A percentile compares a stretch with the other conserved stretches of the same genome.
These are phyloP conservation scores for Backusella tuberculispora DNA, from an alignment of 192 early-diverging fungal species.

Conservation along the genomic window DNA sequence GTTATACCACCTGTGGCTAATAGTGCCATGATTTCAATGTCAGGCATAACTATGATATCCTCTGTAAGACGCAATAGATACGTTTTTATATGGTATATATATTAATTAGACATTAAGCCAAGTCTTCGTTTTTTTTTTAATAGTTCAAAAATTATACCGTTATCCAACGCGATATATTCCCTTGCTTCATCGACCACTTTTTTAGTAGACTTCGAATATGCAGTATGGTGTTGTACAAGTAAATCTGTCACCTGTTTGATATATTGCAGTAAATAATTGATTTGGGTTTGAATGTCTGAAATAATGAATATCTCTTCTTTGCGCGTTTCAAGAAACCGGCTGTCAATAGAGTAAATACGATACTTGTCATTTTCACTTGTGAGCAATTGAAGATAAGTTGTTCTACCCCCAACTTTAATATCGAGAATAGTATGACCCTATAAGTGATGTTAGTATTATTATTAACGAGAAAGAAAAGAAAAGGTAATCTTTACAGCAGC, in stretches of 20 bases:
- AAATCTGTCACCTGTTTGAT: background rate
- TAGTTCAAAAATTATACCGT: background rate
- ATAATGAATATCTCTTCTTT: constrained; percentile 15
- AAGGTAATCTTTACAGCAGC: background rate
- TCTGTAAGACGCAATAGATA: background rate
- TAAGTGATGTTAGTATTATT: background rate
- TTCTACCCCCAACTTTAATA: background rate
- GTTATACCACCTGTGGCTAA: constrained; percentile 9
- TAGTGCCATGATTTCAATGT: background rate
- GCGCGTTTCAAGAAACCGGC: background rate
- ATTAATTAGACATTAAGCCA: background rate
- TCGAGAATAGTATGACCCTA: background rate
- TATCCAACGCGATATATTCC: background rate
- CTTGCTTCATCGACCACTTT: background rate
- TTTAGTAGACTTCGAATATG: background rate
- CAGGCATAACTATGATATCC: constrained; percentile 14
- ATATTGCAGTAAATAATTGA: constrained; percentile 16
- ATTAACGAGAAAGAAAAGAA: background rate
- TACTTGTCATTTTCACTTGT: background rate
- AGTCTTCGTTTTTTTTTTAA: background rate
- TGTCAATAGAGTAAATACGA: background rate
- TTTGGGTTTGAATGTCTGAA: constrained; percentile 17
- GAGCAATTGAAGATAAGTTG: background rate
- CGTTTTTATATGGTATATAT: background rate
- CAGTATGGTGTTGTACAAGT: background rate